Percentiles rank a stretch among this genome's conserved stretches.
phyloP scores from a whole-genome alignment of 768 basidiomycete species.

The Steccherinum ochraceum region DNA sequence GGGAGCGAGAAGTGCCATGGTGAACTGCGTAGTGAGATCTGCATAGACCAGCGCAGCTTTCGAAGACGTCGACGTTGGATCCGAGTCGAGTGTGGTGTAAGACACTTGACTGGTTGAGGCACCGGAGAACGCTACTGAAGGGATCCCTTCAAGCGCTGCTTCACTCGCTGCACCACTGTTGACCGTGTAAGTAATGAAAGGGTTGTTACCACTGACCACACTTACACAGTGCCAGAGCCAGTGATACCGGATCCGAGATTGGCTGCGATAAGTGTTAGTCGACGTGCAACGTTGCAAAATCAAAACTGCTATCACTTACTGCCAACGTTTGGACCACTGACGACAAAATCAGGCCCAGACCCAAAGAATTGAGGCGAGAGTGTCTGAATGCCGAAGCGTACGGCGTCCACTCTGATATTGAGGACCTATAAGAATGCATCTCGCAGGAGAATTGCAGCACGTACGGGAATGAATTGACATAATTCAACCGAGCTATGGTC shows the following conservation, averaged over 20 bases:
- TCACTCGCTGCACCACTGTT: constrained; percentile 43
- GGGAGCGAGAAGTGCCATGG: constrained; percentile 22
- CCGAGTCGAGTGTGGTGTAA: constrained; percentile 40
- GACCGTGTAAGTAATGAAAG: not conserved
- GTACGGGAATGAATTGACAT: constrained; percentile 30
- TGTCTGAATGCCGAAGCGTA: constrained; percentile 37
- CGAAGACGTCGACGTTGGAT: constrained; percentile 28
- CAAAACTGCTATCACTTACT: constrained; percentile 7
- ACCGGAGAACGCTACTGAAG: constrained; percentile 44
- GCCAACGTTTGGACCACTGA: constrained; percentile 38
- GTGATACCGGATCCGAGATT: constrained; percentile 19
- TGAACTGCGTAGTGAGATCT: constrained; percentile 34
- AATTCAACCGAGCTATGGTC: constrained; percentile 26
- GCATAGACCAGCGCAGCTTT: constrained; percentile 37
- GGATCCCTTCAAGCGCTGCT: constrained; percentile 42
- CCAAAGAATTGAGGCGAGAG: constrained; percentile 36
- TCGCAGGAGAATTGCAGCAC: not conserved
- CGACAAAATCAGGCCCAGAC: constrained; percentile 34
- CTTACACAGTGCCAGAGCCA: constrained; percentile 25
- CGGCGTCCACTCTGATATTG: constrained; percentile 21
- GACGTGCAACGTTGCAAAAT: not conserved
- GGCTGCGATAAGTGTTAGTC: constrained; percentile 3
- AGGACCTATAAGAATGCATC: no score
- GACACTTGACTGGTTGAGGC: constrained; percentile 36
- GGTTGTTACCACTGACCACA: not conserved